Evolutionary conservation across 2,329 filamentous ascomycete genomes (phyloP).

Genomic region (Aspergillus chevalieri): DNA sequence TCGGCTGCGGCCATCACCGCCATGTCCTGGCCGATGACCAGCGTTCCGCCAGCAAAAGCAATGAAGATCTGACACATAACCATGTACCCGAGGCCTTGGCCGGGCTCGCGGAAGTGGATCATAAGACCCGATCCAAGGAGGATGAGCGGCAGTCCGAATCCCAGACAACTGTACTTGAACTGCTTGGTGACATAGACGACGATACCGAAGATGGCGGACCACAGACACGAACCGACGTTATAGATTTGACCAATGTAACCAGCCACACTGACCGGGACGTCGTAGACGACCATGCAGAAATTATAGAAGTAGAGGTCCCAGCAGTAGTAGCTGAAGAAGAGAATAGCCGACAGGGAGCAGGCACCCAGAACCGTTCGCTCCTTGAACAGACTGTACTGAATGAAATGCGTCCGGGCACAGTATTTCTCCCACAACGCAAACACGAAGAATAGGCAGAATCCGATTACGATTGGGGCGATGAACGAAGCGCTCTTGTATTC

Average conservation of each 20-base stretch:
- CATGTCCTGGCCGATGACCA: constrained; percentile 52
- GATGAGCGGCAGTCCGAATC: constrained; percentile 47
- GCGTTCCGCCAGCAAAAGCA: constrained; percentile 49
- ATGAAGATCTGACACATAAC: constrained; percentile 54
- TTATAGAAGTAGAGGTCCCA: constrained; percentile 52
- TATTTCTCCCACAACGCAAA: constrained; percentile 54
- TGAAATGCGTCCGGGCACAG: constrained; percentile 48
- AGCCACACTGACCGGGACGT: constrained; percentile 36
- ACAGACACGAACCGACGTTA: constrained; percentile 51
- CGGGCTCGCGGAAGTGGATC: constrained; percentile 50
- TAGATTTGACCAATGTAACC: constrained; percentile 48
- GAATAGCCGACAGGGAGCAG: constrained; percentile 42
- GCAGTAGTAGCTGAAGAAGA: constrained; percentile 47
- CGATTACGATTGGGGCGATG: constrained; percentile 49
- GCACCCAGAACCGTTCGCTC: constrained; percentile 48
- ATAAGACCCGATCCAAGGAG: constrained; percentile 50
- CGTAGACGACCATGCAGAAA: constrained; percentile 50
- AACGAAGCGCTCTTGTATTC: constrained; percentile 43
- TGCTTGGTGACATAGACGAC: constrained; percentile 45
- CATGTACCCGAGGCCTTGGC: constrained; percentile 44
- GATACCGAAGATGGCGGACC: constrained; percentile 44
- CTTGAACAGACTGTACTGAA: constrained; percentile 48
- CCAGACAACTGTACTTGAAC: constrained; percentile 49
- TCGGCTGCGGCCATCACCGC: constrained; percentile 52
- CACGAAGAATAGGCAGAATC: constrained; percentile 46